phyloP scores from a whole-genome alignment of 345 rosid species.

The Zanthoxylum bungeanum region DNA sequence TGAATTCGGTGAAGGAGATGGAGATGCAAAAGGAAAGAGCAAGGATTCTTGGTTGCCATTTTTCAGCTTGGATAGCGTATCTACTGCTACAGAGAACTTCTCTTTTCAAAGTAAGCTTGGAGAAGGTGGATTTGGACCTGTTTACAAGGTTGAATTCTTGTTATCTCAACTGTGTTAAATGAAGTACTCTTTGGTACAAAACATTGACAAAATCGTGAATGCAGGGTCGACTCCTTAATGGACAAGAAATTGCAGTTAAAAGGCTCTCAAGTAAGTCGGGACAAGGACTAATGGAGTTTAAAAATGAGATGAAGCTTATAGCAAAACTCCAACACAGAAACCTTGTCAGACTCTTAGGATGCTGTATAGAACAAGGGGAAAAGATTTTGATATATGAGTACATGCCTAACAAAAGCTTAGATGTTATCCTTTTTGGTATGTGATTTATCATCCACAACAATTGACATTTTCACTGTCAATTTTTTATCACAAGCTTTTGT shows the following conservation, averaged over 20 bases:
- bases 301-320: constrained; percentile 25
- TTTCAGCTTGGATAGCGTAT: constrained; percentile 25
- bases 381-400: background rate
- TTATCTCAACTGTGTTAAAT: background rate
- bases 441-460: background rate
- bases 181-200: too few species aligned
- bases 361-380: background rate
- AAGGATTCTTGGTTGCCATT: constrained; percentile 14
- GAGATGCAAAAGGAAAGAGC: background rate
- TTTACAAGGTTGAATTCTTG: constrained; percentile 11
- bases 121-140: constrained; percentile 42
- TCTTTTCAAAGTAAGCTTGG: constrained; percentile 26
- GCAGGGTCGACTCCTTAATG: constrained; percentile 20
- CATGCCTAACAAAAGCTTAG: constrained; percentile 3
- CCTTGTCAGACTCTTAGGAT: background rate
- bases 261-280: constrained; percentile 32
- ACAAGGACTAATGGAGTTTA: constrained; percentile 35
- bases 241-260: constrained; percentile 39
- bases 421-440: background rate
- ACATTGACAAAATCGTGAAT: background rate
- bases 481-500: background rate
- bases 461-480: background rate
- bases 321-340: constrained; percentile 10
- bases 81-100: constrained; percentile 23
- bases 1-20: background rate